Evolutionary conservation across 495 filamentous ascomycete genomes (phyloP).

Genomic region (Chlorociboria aeruginascens): DNA sequence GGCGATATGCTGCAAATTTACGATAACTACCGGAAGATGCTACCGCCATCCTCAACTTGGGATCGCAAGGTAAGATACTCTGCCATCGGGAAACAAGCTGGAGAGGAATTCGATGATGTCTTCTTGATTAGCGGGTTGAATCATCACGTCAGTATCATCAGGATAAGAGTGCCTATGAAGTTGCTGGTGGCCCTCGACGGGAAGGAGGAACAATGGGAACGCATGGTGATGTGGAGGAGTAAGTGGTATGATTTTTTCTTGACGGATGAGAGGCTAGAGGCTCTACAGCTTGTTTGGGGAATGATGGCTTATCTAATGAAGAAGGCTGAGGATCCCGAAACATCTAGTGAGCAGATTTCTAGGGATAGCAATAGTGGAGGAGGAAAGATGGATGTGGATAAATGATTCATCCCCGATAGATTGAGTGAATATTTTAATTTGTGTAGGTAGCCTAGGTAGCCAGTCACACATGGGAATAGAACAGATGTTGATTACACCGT

Average conservation of each 20-base stretch:
- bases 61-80: constrained; percentile 64
- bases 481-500: no score
- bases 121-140: constrained; percentile 75
- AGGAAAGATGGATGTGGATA: no score
- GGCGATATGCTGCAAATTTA: constrained; percentile 37
- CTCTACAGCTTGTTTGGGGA: constrained; percentile 62
- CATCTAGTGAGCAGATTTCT: no score
- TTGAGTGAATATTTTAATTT: no score
- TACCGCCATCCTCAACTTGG: constrained; percentile 56
- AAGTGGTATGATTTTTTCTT: constrained; percentile 71
- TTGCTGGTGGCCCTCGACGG: constrained; percentile 46
- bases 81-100: constrained; percentile 44
- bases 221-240: constrained; percentile 52
- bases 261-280: constrained; percentile 52
- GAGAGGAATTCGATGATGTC: constrained; percentile 45
- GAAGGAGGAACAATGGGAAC: constrained; percentile 32
- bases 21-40: constrained; percentile 45
- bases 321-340: constrained; percentile 4
- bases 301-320: constrained; percentile 59
- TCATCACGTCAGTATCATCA: constrained; percentile 68
- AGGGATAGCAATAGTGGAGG: no score
- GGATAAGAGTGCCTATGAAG: constrained; percentile 55
- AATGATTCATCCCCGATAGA: no score
- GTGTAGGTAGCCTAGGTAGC: no score
- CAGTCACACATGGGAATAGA: no score